Evolutionary conservation across 768 basidiomycete species (phyloP).

Genomic region (Collybia mongolica): DNA sequence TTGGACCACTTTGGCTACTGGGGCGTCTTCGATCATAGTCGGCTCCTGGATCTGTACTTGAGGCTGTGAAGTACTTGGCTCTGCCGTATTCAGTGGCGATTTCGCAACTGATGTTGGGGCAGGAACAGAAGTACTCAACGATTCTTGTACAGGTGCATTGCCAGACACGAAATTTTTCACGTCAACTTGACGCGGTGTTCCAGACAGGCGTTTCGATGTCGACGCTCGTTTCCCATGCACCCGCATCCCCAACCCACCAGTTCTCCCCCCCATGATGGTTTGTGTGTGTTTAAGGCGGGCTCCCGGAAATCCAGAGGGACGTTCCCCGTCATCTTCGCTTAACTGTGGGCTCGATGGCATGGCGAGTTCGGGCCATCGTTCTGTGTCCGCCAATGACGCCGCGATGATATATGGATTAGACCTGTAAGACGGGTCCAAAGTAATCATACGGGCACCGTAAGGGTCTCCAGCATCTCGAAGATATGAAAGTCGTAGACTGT

Average conservation of each 20-base stretch:
- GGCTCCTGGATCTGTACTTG: slow-evolving; percentile 41
- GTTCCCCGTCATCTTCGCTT: slow-evolving; percentile 65
- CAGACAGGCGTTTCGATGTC: slow-evolving; percentile 48
- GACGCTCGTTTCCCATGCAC: slow-evolving; percentile 64
- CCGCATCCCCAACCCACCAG: slow-evolving; percentile 75
- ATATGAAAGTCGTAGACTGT: slow-evolving; percentile 81
- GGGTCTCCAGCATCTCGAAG: slow-evolving; percentile 88
- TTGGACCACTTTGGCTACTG: slow-evolving; percentile 49
- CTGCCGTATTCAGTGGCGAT: slow-evolving; percentile 11
- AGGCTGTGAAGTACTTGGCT: slow-evolving; percentile 22
- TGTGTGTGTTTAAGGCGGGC: slow-evolving; percentile 76
- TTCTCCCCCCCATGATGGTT: slow-evolving; percentile 80
- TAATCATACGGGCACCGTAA: slow-evolving; percentile 78
- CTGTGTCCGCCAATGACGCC: slow-evolving; percentile 72
- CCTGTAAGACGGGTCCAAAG: slow-evolving; percentile 73
- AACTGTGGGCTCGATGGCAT: slow-evolving; percentile 69
- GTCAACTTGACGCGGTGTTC: slow-evolving; percentile 30
- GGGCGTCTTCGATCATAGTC: slow-evolving; percentile 39
- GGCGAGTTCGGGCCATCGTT: slow-evolving; percentile 84
- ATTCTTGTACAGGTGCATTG: slow-evolving; percentile 31
- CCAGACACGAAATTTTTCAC: slow-evolving; percentile 34
- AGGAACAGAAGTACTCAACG: slow-evolving; percentile 26
- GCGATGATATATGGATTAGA: slow-evolving; percentile 84
- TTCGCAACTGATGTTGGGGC: slow-evolving; percentile 24
- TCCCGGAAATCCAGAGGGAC: slow-evolving; percentile 46